Base-by-base conservation (phyloP, 2,329 filamentous ascomycete genomes). In the Alternaria incomplexa region DNA sequence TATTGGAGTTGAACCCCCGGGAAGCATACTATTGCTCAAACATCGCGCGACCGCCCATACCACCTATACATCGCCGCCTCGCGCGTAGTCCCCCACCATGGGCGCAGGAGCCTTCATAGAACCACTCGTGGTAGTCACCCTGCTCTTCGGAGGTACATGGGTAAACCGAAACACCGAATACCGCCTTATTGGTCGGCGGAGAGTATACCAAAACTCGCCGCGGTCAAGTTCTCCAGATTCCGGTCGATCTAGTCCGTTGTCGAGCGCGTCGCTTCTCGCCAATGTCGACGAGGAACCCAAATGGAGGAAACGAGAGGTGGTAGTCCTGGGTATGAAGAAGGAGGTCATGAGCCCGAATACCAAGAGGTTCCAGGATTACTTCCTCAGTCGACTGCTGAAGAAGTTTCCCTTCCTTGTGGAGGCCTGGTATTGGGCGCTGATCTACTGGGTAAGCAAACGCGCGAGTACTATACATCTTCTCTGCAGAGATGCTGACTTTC, bases 371-470 rank as follows among this genome's bases (percentile, higher is more conserved):
- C 83, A 85, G 66, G 84, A 87, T 64, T 85, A 87, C 50, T 79
- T 90, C 12, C 81, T 91, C 54, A 91, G 88, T 74, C 84, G 90
- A 5, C 69, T 93, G 36, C 83, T 93, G 13, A 84, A 84, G 61
- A 89, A 87, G 73, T 88, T 91, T 67, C 91, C 91, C 0, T 93
- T 93, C 74, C 77, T 93, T 26, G 88, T 89, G 1, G 91, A 93
- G 78, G 89, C 87, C 44, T 93, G 90, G 90, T 93, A 93, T 71
- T 93, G 90, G 90, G 87, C 88, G 3, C 80, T 92, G 65, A 89
- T 93, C 54, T 93, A 93, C 81, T 93, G 90, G 90, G 90, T 92
- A 85, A 71, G 86, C 74, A 15, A 40, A 12, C 23, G 8, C 23
- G 48, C 48, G 20, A 15, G 26, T 6, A 9, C 3, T 9, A 8